phyloP scores from a whole-genome alignment of 1,284 basidiomycete species.

The Microstroma glucosiphilum region DNA sequence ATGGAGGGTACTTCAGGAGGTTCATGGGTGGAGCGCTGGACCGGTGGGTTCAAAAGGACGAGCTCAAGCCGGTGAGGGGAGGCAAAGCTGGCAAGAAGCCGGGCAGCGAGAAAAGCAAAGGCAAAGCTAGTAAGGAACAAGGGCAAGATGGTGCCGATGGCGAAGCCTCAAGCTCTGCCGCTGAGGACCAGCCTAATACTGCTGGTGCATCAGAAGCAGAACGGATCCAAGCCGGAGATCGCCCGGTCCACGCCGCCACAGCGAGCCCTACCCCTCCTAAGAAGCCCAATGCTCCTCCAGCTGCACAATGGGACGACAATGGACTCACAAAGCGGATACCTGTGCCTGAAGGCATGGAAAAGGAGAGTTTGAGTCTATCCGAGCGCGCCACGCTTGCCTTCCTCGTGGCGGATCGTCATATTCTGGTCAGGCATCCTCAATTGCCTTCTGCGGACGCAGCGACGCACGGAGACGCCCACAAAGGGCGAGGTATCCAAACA shows the following conservation, averaged over 20 bases:
- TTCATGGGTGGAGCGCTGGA: constrained; percentile 40
- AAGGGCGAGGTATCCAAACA: not conserved
- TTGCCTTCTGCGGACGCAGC: not conserved
- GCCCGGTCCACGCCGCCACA: not conserved
- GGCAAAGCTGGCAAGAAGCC: constrained; percentile 11
- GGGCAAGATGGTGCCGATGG: constrained; percentile 3
- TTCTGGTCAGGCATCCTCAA: constrained; percentile 33
- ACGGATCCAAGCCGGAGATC: not conserved
- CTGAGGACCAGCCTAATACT: constrained; percentile 1
- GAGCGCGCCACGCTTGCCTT: constrained; percentile 47
- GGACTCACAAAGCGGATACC: constrained; percentile 14
- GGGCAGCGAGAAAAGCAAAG: no score
- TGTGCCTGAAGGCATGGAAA: constrained; percentile 27
- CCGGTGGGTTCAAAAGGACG: constrained; percentile 39
- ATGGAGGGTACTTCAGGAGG: constrained; percentile 46
- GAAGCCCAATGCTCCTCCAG: not conserved
- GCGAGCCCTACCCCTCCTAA: no score
- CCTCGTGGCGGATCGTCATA: constrained; percentile 42
- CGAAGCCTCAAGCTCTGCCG: not conserved
- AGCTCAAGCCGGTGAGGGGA: constrained; percentile 29
- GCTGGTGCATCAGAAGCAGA: not conserved
- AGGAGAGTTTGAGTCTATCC: constrained; percentile 33
- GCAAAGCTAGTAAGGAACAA: not conserved
- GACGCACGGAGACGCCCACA: not conserved
- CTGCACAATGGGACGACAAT: not conserved